A percentile compares a stretch with the other conserved stretches of the same genome.
Conservation (phyloP, 129 eudicot species). For the Centrapalus pauciflorus region DNA sequence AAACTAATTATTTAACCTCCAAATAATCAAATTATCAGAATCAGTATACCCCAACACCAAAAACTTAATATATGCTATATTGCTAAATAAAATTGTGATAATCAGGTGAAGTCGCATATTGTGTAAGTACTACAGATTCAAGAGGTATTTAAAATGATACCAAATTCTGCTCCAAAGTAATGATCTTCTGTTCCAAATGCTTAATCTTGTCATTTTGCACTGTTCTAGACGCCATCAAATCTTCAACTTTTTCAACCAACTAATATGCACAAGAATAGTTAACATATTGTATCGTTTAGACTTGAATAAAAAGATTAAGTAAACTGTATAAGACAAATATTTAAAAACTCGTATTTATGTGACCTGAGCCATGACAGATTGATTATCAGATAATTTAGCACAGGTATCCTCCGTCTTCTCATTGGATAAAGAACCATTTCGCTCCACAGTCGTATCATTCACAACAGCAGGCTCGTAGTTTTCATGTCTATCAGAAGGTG, state of each 20-base stretch:
- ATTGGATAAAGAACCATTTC: conserved; percentile 5
- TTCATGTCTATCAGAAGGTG: background rate
- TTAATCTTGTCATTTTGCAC: conserved; percentile 37
- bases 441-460: conserved; percentile 13
- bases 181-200: conserved; percentile 40
- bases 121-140: conserved; percentile 19
- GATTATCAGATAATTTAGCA: conserved; percentile 21
- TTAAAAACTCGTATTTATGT: background rate
- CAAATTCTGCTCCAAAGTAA: conserved; percentile 54
- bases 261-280: conserved; percentile 13
- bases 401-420: conserved; percentile 25
- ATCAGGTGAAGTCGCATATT: too few relatives aligned
- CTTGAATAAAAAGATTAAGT: conserved; percentile 1
- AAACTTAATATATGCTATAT: too few relatives aligned
- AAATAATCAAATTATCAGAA: too few relatives aligned
- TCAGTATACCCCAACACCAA: too few relatives aligned
- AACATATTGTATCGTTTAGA: background rate
- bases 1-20: too few relatives aligned
- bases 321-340: background rate
- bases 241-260: conserved; percentile 51
- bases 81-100: too few relatives aligned
- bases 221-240: conserved; percentile 41
- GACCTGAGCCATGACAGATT: conserved; percentile 51
- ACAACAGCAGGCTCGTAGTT: conserved; percentile 14
- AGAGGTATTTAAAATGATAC: conserved; percentile 29